phyloP scores from a whole-genome alignment of 768 basidiomycete species.

The Hortiboletus campestris region DNA sequence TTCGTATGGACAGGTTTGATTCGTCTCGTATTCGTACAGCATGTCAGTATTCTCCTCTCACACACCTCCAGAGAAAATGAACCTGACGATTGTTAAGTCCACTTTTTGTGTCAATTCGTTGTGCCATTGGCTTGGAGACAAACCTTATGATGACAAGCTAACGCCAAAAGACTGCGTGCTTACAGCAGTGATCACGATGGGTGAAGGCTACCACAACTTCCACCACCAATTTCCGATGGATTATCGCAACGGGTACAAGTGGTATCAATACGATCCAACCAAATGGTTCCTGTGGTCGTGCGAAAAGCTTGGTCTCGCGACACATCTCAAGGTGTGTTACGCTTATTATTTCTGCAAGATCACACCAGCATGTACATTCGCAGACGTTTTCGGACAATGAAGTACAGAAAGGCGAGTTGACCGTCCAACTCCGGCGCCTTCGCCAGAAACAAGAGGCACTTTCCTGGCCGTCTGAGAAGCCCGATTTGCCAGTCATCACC shows the following conservation, averaged over 20 bases:
- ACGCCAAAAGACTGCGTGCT: conserved; percentile 84
- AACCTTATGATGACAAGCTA: conserved; percentile 89
- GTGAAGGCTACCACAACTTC: conserved; percentile 97
- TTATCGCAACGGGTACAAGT: conserved; percentile 88
- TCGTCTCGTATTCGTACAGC: conserved; percentile 75
- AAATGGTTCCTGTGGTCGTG: conserved; percentile 74
- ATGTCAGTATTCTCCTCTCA: conserved; percentile 46
- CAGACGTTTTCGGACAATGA: conserved; percentile 50
- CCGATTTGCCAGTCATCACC: conserved; percentile 76
- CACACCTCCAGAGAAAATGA: neutral
- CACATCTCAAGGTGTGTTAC: conserved; percentile 46
- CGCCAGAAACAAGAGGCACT: conserved; percentile 71
- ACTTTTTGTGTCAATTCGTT: conserved; percentile 95
- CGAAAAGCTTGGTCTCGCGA: conserved; percentile 44
- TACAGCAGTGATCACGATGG: conserved; percentile 87
- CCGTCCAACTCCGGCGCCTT: conserved; percentile 86
- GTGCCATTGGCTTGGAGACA: conserved; percentile 89
- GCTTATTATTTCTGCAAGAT: neutral
- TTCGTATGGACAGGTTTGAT: conserved; percentile 40
- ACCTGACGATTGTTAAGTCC: conserved; percentile 45
- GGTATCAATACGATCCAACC: conserved; percentile 85
- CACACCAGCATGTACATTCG: conserved; percentile 29
- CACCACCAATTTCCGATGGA: conserved; percentile 96
- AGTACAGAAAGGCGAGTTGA: conserved; percentile 79
- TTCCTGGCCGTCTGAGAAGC: conserved; percentile 69